These are phyloP conservation scores for Brassica cretica DNA, from an alignment of 345 rosid species.

Conservation along the genomic window DNA sequence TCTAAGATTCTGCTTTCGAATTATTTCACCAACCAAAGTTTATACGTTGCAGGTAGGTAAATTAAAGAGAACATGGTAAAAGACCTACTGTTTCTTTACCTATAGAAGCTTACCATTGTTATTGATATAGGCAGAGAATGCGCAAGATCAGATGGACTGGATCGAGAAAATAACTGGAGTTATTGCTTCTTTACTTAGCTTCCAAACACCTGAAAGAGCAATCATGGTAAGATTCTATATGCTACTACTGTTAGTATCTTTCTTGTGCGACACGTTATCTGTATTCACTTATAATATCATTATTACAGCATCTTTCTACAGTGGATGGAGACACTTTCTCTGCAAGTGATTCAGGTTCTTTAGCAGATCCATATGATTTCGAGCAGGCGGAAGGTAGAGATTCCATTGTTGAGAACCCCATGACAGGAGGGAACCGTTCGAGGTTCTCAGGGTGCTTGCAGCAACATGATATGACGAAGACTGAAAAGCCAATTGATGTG, in stretches of 20 bases:
- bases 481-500: conserved; percentile 64
- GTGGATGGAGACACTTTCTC: conserved; percentile 46
- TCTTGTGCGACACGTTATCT: conserved; percentile 7
- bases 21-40: conserved; percentile 61
- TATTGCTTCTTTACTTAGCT: conserved; percentile 64
- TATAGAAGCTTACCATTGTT: conserved; percentile 1
- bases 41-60: conserved; percentile 80
- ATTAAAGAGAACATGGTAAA: conserved; percentile 1
- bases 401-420: conserved; percentile 35
- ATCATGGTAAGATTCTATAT: conserved; percentile 31
- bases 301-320: conserved; percentile 51
- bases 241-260: not conserved
- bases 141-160: conserved; percentile 80
- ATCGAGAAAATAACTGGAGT: conserved; percentile 83
- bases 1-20: conserved; percentile 80
- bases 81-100: not conserved
- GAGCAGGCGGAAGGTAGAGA: conserved; percentile 51
- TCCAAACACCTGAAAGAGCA: conserved; percentile 65
- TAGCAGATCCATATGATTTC: conserved; percentile 48
- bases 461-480: conserved; percentile 44
- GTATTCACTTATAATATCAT: not conserved
- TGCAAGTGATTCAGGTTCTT: conserved; percentile 50
- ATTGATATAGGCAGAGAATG: conserved; percentile 73
- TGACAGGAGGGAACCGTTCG: conserved; percentile 47
- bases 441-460: conserved; percentile 49